Conservation (phyloP, 148 eudicot genomes). For the Dianthus caryophyllus region DNA sequence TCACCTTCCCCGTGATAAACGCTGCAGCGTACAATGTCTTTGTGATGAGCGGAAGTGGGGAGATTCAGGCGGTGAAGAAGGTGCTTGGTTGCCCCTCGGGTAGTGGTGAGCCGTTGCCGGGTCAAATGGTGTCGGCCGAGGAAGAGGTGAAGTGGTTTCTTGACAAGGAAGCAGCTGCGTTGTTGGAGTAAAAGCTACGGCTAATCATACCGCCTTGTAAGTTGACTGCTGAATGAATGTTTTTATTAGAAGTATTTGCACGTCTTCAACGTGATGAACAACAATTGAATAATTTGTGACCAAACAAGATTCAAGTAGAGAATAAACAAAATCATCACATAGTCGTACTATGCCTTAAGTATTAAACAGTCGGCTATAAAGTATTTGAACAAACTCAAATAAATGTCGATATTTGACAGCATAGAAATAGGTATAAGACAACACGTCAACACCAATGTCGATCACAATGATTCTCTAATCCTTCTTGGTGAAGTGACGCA, state of each 20-base stretch:
- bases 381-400: background rate
- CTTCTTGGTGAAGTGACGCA: slow-evolving; percentile 68
- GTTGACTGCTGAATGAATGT: slow-evolving; percentile 1
- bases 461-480: slow-evolving; percentile 29
- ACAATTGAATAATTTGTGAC: background rate
- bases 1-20: slow-evolving; percentile 69
- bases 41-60: slow-evolving; percentile 51
- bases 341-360: too few species aligned
- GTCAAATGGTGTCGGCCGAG: slow-evolving; percentile 45
- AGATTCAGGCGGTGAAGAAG: slow-evolving; percentile 34
- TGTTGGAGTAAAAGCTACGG: slow-evolving; percentile 18
- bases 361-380: background rate
- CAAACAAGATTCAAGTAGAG: background rate
- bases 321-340: background rate
- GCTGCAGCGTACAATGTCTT: slow-evolving; percentile 50
- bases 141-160: slow-evolving; percentile 53
- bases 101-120: slow-evolving; percentile 26
- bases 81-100: slow-evolving; percentile 24
- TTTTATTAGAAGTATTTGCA: too few species aligned
- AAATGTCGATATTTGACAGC: slow-evolving; percentile 6
- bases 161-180: slow-evolving; percentile 50
- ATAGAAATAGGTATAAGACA: background rate
- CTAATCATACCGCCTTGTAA: background rate
- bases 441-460: slow-evolving; percentile 3
- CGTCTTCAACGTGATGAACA: background rate